A percentile compares a stretch with the other conserved stretches of the same genome.
Conservation (phyloP, 192 early-diverging fungal genomes). For the Geosiphon pyriformis region DNA sequence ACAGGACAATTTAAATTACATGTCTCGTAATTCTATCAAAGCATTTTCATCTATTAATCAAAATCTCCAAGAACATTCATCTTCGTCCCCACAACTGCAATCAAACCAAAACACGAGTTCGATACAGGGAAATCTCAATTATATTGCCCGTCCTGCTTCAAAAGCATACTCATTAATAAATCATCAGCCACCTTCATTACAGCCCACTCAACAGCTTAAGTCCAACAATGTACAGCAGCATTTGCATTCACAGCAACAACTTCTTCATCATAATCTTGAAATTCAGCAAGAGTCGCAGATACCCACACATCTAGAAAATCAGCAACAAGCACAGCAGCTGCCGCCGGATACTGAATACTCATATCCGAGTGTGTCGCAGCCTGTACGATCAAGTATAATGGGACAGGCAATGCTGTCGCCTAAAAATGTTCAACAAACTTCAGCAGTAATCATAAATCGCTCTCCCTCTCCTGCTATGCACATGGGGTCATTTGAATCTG, state of each 20-base stretch:
- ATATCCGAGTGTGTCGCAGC: neutral
- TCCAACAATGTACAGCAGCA: neutral
- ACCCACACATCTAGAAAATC: neutral
- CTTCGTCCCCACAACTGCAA: neutral
- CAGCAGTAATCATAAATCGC: neutral
- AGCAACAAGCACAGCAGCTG: slow-evolving; percentile 1
- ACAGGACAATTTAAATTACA: slow-evolving; percentile 17
- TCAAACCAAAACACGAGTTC: neutral
- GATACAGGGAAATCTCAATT: neutral
- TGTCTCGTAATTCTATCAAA: slow-evolving; percentile 10
- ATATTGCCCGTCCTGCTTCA: neutral
- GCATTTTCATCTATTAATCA: slow-evolving; percentile 19
- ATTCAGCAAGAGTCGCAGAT: neutral
- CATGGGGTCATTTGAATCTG: neutral
- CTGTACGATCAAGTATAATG: neutral
- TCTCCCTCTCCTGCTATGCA: slow-evolving; percentile 4
- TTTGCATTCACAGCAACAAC: neutral
- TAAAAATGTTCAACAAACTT: slow-evolving; percentile 13
- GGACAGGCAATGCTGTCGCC: slow-evolving; percentile 9
- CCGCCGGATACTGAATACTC: neutral
- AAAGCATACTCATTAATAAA: neutral
- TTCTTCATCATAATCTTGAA: neutral
- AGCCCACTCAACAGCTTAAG: neutral
- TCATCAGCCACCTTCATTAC: neutral
- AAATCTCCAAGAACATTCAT: neutral